Evolutionary conservation across 805 yeast species (phyloP).

Genomic region (Ogataea pilisensis): DNA sequence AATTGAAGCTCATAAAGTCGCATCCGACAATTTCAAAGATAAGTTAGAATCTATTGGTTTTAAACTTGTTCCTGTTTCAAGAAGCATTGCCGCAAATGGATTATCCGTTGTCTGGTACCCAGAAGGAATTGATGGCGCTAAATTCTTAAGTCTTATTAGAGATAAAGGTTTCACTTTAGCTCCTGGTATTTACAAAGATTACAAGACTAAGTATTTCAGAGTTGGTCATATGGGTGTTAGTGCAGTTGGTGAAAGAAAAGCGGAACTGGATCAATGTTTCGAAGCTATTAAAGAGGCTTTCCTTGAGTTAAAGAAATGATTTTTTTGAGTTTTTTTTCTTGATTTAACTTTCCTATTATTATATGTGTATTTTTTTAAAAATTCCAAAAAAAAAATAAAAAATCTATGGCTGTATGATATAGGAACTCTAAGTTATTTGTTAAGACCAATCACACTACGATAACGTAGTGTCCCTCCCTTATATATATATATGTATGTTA

Average conservation of each 20-base stretch:
- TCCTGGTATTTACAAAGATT: slow-evolving; percentile 83
- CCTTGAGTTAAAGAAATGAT: slow-evolving; percentile 28
- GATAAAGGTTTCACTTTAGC: slow-evolving; percentile 73
- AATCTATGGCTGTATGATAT: too few species aligned
- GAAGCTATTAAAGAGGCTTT: slow-evolving; percentile 42
- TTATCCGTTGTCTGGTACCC: slow-evolving; percentile 83
- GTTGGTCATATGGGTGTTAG: slow-evolving; percentile 96
- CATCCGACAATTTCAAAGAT: slow-evolving; percentile 63
- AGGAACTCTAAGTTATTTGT: too few species aligned
- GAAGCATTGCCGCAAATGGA: slow-evolving; percentile 76
- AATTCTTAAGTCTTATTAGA: slow-evolving; percentile 54
- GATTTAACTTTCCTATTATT: background rate
- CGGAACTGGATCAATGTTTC: slow-evolving; percentile 50
- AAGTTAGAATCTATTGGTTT: slow-evolving; percentile 57
- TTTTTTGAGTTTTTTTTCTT: slow-evolving; percentile 35
- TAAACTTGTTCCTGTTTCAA: slow-evolving; percentile 57
- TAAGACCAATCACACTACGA: too few species aligned
- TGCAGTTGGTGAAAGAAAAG: slow-evolving; percentile 50
- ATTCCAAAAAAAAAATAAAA: background rate
- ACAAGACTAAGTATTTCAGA: slow-evolving; percentile 80
- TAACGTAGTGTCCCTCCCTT: too few species aligned
- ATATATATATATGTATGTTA: too few species aligned
- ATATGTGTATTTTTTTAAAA: too few species aligned
- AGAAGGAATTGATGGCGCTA: slow-evolving; percentile 64
- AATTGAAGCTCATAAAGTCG: slow-evolving; percentile 56